These are phyloP conservation scores for Scleromitrula shiraiana DNA, from an alignment of 2,329 filamentous ascomycete genomes.

Conservation along the genomic window DNA sequence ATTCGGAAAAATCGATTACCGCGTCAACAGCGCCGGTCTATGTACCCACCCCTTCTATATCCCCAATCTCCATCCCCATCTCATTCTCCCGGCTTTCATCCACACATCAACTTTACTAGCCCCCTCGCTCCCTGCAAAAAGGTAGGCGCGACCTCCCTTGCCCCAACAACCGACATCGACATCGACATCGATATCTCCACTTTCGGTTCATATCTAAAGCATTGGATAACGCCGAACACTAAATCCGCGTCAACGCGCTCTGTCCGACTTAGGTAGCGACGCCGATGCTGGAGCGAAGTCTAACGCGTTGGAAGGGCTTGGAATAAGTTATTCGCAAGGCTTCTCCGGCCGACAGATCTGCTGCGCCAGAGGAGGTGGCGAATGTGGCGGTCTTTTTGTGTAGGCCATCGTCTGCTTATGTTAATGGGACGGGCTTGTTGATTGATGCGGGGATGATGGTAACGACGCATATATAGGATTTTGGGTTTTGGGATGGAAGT, in stretches of 20 bases:
- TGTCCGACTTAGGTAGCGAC: not conserved
- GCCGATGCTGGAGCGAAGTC: conserved; percentile 1
- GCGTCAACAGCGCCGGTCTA: conserved; percentile 42
- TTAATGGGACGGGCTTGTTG: conserved; percentile 12
- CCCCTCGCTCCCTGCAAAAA: too few relatives aligned
- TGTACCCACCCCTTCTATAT: too few relatives aligned
- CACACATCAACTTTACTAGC: too few relatives aligned
- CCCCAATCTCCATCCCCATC: too few relatives aligned
- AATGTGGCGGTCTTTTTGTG: conserved; percentile 13
- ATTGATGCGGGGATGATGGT: conserved; percentile 10
- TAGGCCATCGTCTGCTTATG: conserved; percentile 13
- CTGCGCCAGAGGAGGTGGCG: conserved; percentile 14
- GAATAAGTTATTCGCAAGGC: not conserved
- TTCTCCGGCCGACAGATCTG: conserved; percentile 3
- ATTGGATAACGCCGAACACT: not conserved
- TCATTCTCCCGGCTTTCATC: too few relatives aligned
- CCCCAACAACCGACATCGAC: not conserved
- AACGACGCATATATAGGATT: too few relatives aligned
- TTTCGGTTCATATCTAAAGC: not conserved
- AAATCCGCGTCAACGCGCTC: not conserved
- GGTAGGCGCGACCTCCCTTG: too few relatives aligned
- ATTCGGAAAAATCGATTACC: conserved; percentile 44
- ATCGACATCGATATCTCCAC: not conserved
- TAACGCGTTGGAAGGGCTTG: not conserved
- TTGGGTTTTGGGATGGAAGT: too few relatives aligned